A percentile compares a stretch with the other conserved stretches of the same genome.
Evolutionary conservation across 164 flowering plant genomes (phyloP).

Genomic region (Vitis vinifera): DNA sequence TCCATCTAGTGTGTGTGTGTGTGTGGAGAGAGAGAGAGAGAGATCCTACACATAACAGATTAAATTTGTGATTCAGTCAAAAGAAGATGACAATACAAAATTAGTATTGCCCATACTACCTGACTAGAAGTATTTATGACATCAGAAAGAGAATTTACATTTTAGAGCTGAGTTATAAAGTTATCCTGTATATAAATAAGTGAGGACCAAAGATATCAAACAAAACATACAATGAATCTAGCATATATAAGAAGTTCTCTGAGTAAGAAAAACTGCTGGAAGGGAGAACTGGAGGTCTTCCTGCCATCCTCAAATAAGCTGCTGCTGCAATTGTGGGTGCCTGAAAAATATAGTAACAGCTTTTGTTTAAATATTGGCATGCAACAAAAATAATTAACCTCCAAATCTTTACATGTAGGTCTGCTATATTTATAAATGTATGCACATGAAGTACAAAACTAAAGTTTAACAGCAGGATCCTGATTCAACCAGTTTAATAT

Average conservation of each 20-base stretch:
- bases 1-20: neutral
- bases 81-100: neutral
- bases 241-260: constrained; percentile 97
- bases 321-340: constrained; percentile 99
- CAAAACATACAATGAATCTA: constrained; percentile 87
- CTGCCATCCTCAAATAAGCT: constrained; percentile 96
- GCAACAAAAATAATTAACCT: neutral
- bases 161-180: neutral
- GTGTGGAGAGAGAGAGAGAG: no score
- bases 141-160: neutral
- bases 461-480: neutral
- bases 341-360: constrained; percentile 32
- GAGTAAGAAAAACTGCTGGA: constrained; percentile 89
- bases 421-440: neutral
- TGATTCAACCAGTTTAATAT: neutral
- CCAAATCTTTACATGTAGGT: neutral
- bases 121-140: neutral
- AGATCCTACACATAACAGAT: no score
- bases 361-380: neutral
- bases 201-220: constrained; percentile 7
- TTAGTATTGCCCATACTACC: neutral
- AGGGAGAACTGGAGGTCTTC: constrained; percentile 98
- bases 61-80: no score
- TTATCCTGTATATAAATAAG: neutral
- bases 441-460: neutral